Conservation (phyloP, 192 early-diverging fungal genomes). For the Borealophlyctis nickersoniae region DNA sequence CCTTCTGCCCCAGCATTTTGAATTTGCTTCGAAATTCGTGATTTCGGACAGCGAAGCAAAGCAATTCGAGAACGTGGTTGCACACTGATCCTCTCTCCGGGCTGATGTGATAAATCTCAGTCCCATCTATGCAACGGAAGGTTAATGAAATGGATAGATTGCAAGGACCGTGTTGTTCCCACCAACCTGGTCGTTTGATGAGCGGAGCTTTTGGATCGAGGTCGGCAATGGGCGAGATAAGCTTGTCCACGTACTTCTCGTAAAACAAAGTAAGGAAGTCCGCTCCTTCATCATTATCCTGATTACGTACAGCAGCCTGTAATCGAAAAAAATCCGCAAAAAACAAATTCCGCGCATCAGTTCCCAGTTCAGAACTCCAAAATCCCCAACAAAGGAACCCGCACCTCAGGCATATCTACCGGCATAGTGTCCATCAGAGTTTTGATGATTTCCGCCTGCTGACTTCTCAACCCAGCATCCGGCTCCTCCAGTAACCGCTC, state of each 20-base stretch:
- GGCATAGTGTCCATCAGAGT: conserved; percentile 67
- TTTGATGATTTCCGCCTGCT: conserved; percentile 73
- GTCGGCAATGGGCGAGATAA: conserved; percentile 64
- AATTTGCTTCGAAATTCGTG: conserved; percentile 78
- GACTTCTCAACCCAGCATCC: conserved; percentile 65
- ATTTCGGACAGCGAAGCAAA: conserved; percentile 67
- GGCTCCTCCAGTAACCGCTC: conserved; percentile 56
- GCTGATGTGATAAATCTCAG: conserved; percentile 10
- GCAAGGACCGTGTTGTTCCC: not conserved
- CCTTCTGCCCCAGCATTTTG: conserved; percentile 65
- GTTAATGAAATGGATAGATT: not conserved
- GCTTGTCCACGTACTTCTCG: conserved; percentile 52
- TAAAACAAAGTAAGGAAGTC: conserved; percentile 82
- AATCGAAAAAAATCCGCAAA: too few species aligned
- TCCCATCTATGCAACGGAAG: conserved; percentile 8
- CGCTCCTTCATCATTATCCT: too few species aligned
- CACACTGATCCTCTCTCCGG: conserved; percentile 39
- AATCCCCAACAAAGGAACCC: too few species aligned
- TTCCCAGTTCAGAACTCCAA: too few species aligned
- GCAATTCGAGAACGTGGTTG: conserved; percentile 70
- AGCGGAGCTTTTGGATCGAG: conserved; percentile 25
- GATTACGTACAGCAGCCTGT: too few species aligned
- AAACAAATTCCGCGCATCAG: too few species aligned
- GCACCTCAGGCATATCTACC: conserved; percentile 31
- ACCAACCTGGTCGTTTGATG: not conserved